Percentiles rank a stretch among this genome's conserved stretches.
Conservation (phyloP, 2,329 filamentous ascomycete genomes). For the Proliferodiscus dingleyae region DNA sequence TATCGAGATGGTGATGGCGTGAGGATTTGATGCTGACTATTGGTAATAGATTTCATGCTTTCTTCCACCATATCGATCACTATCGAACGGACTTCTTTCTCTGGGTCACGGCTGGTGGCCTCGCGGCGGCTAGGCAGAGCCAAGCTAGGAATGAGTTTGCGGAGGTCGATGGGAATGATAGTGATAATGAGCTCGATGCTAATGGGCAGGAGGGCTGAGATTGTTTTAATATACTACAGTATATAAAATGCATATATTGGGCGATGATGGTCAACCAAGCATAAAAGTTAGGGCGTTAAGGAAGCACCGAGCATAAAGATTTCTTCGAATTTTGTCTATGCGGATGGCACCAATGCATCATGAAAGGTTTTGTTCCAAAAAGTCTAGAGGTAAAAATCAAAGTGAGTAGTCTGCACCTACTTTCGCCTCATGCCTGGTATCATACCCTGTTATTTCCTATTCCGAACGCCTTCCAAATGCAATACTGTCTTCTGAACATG, state of each 20-base stretch:
- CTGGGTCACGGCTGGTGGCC: constrained; percentile 66
- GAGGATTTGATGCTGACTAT: constrained; percentile 4
- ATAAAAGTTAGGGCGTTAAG: no score
- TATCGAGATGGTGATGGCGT: neutral
- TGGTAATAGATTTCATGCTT: constrained; percentile 63
- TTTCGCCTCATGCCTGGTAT: neutral
- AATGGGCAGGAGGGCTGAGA: constrained; percentile 27
- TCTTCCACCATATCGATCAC: constrained; percentile 75
- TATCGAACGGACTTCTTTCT: constrained; percentile 68
- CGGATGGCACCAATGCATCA: no score
- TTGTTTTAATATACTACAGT: no score
- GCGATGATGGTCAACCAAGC: no score
- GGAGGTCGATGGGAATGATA: constrained; percentile 43
- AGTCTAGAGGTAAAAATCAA: no score
- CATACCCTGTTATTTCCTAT: neutral
- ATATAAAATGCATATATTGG: no score
- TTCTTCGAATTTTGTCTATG: no score
- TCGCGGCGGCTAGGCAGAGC: constrained; percentile 53
- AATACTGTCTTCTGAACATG: no score
- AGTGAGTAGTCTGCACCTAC: no score
- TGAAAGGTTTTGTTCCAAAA: no score
- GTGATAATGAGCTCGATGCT: constrained; percentile 40
- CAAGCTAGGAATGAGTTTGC: constrained; percentile 41
- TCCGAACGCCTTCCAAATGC: neutral
- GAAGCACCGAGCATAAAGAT: no score